Conservation (phyloP, 1,284 basidiomycete genomes). For the Porodaedalea pini region DNA sequence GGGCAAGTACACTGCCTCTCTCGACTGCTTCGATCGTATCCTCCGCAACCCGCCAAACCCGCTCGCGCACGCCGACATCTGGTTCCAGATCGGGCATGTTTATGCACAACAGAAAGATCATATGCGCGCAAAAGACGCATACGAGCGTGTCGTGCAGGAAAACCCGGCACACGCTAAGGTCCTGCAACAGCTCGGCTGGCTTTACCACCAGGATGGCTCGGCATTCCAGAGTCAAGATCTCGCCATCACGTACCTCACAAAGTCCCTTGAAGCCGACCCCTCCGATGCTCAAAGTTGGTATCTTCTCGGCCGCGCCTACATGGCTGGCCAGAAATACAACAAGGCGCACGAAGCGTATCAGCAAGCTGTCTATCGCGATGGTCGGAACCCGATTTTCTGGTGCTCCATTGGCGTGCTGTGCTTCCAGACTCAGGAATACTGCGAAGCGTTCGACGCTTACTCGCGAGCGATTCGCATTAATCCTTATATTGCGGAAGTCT, state of each 20-base stretch:
- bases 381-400: conserved; percentile 99
- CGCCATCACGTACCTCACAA: conserved; percentile 91
- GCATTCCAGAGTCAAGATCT: conserved; percentile 94
- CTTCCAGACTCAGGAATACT: conserved; percentile 99
- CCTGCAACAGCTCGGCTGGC: conserved; percentile 95
- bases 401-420: conserved; percentile 99
- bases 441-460: conserved; percentile 97
- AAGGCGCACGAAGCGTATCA: conserved; percentile 99
- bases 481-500: conserved; percentile 98
- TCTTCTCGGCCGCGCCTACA: conserved; percentile 94
- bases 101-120: conserved; percentile 96
- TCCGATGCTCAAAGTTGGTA: conserved; percentile 98
- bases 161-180: conserved; percentile 97
- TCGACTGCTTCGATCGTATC: conserved; percentile 94
- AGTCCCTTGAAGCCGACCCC: conserved; percentile 95
- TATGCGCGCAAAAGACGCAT: conserved; percentile 88
- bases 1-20: conserved; percentile 82
- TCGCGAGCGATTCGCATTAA: conserved; percentile 98
- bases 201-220: conserved; percentile 94
- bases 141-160: conserved; percentile 90
- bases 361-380: conserved; percentile 97
- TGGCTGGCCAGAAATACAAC: conserved; percentile 99
- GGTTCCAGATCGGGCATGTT: conserved; percentile 99
- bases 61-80: conserved; percentile 95
- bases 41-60: conserved; percentile 93